Evolutionary conservation across 805 yeast genomes (phyloP), one percentile per base, ranked within the genome.

Genomic region (Starmerella vitae): DNA sequence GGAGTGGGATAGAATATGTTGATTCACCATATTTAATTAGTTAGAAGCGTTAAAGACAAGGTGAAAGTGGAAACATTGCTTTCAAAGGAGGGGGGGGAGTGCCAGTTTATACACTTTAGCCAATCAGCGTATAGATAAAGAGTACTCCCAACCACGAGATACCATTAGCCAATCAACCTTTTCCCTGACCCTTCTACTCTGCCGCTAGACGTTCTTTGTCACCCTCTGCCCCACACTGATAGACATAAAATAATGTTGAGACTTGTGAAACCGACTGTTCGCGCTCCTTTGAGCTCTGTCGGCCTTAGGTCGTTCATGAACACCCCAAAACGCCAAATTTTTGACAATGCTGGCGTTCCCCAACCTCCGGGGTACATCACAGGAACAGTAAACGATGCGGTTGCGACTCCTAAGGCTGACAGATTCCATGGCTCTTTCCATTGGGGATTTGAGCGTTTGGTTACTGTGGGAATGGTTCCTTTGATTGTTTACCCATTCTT

Each of bases 371-470:
- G 96, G 28, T 69, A 79, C 58, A 77, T 88, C 41, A 77, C 77
- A 34, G 97, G 96, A n/a, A 75, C 86, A 5, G 94, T 86, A 35
- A 91, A 88, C 60, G 97, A 91, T 46, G 85, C 97, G 13, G 79
- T 69, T 53, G 62, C 65, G 25, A 64, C 73, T 13, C 96, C 96
- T 29, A 60, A 66, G 30, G 58, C 76, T 4, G 66, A 71, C 53
- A 72, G 67, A 48, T 55, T 66, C 36, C 86, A 84, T 54, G 96
- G 97, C 34, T 80, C 93, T 19, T 70, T 74, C 58, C 97, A 86
- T 66, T 88, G 98, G 98, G 66, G 81, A n/a, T 76, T 77, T 52
- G 98, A 88, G 67, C 73, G 82, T 50, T 53, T 72, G 4, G 63
- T 84, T 26, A 68, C 93, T 3, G 58, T 78, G 14, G 73, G 77